Evolutionary conservation across 1,139 yeast genomes (phyloP), one percentile per base, ranked within the genome.

Genomic region (Yamadazyma dendronema): DNA sequence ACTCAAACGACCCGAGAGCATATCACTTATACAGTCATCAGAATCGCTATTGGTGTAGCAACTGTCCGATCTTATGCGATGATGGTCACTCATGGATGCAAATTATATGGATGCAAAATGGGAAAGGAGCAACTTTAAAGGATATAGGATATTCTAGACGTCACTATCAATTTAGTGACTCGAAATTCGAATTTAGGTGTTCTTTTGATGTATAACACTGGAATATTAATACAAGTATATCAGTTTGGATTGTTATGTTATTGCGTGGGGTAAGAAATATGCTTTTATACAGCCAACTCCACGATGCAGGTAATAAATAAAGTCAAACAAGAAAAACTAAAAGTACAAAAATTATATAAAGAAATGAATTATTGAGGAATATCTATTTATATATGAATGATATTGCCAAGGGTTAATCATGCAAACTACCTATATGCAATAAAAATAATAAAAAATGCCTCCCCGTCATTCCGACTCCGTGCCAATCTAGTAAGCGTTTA

Each of bases 1-100:
- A 19, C 35, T 36, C 2, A 13, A 30, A 4, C 30, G 10, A 17
- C 17, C 24, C 4, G 35, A 32, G 11, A 24, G 22, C 4, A 23
- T 16, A 24, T 24, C 34, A 26, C 29, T 26, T 17, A 26, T 13
- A 13, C 14, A 16, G n/a, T 26, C 29, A 26, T 6, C 13, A 12
- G 6, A 8, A 5, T 24, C 27, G 13, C 11, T 23, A n/a, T n/a
- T n/a, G n/a, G 32, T 19, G 5, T 10, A 19, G 26, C 23, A 28
- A 21, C 26, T 30, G 5, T 13, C 25, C 4, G 26, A 21, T 16
- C 33, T 35, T 17, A 28, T 10, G 8, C 23, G n/a, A 26, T 23
- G 25, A 22, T n/a, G 12, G 10, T 15, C 24, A 11, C 24, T n/a
- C 13, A 28, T 16, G 14, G 16, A 24, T 24, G 27, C 27, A 24